These are phyloP conservation scores for Lagenidium giganteum DNA, from an alignment of 352 stramenopile species.

Conservation along the genomic window DNA sequence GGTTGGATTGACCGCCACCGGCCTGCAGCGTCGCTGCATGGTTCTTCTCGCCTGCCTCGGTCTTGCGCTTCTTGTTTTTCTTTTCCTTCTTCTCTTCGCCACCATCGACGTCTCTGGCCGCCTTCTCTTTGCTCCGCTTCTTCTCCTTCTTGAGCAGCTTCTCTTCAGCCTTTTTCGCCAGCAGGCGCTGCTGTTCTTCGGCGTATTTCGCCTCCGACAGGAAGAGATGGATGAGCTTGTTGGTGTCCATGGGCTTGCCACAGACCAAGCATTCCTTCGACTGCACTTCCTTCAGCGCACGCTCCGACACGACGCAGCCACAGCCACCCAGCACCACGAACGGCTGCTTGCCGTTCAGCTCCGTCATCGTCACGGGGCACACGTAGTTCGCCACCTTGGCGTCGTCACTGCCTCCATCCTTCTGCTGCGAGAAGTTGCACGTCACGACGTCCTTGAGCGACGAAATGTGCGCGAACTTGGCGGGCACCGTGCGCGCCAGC, in stretches of 20 bases:
- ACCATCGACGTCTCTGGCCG: neutral
- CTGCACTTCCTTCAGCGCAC: constrained; percentile 80
- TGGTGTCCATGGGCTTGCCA: constrained; percentile 38
- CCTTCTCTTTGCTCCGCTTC: constrained; percentile 34
- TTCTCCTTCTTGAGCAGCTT: constrained; percentile 50
- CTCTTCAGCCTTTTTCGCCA: constrained; percentile 42
- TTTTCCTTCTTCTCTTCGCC: constrained; percentile 1
- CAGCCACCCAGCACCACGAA: constrained; percentile 82
- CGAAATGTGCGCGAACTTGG: constrained; percentile 72
- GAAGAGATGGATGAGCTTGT: constrained; percentile 56
- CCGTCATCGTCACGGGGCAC: constrained; percentile 83
- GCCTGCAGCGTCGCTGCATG: constrained; percentile 1
- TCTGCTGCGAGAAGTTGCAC: constrained; percentile 39
- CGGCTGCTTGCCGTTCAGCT: constrained; percentile 85
- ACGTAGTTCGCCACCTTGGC: constrained; percentile 11
- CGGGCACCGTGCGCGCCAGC: constrained; percentile 71
- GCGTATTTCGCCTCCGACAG: constrained; percentile 55
- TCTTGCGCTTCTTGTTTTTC: constrained; percentile 14
- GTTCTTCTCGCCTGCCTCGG: constrained; percentile 5
- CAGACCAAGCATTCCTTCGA: constrained; percentile 69
- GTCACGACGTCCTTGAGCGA: constrained; percentile 86
- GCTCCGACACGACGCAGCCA: constrained; percentile 87
- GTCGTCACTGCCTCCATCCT: neutral
- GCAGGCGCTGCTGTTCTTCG: constrained; percentile 29
- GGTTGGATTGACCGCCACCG: constrained; percentile 17